phyloP scores from a whole-genome alignment of 2,329 filamentous ascomycete genomes.

The Triangularia verruculosa region DNA sequence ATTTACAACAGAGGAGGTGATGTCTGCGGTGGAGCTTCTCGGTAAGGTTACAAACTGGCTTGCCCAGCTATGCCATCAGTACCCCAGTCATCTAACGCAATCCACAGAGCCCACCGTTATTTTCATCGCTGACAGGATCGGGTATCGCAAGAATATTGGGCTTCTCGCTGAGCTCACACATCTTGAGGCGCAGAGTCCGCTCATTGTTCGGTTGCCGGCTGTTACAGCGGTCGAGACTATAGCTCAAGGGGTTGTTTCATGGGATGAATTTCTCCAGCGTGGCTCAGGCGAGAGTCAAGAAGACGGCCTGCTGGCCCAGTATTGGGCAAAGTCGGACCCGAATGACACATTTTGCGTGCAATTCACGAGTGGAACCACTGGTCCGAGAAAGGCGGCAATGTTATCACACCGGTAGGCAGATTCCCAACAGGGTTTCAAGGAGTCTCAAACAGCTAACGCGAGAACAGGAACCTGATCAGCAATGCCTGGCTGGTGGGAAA shows the following conservation, averaged over 20 bases:
- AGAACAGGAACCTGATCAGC: neutral
- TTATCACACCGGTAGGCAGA: neutral
- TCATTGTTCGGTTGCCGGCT: neutral
- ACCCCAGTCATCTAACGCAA: neutral
- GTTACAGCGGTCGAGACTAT: neutral
- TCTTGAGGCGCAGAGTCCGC: neutral
- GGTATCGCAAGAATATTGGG: neutral
- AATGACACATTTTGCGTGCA: neutral
- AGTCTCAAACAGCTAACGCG: neutral
- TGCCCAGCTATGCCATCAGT: too few relatives aligned
- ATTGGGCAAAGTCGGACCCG: neutral
- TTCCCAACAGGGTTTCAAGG: neutral
- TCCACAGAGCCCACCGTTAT: neutral
- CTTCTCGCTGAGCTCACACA: neutral
- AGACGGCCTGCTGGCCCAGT: neutral
- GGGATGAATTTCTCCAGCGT: neutral
- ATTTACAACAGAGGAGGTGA: neutral
- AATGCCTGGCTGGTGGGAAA: neutral
- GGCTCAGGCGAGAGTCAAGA: neutral
- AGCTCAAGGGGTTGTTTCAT: neutral
- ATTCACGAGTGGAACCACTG: neutral
- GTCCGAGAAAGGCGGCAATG: neutral
- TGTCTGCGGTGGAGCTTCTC: neutral
- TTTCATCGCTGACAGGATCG: neutral
- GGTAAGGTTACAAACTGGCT: neutral